Evolutionary conservation across 2,329 filamentous ascomycete species (phyloP).

Genomic region (Paraconiothyrium brasiliense): DNA sequence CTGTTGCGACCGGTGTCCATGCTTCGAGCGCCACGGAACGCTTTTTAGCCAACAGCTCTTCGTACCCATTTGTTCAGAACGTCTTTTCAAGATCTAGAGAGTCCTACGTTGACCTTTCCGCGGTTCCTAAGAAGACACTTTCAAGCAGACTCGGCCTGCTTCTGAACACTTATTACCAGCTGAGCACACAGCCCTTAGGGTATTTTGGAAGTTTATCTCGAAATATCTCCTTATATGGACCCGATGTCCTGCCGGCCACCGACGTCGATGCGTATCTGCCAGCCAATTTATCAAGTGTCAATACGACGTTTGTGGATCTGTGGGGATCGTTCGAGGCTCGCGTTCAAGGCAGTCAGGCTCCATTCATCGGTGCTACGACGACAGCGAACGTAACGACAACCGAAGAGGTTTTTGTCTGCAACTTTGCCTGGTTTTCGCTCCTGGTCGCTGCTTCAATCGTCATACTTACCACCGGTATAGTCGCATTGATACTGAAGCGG

Average conservation of each 20-base stretch:
- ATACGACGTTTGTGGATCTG: slow-evolving; percentile 11
- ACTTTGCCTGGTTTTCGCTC: slow-evolving; percentile 39
- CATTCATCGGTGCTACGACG: slow-evolving; percentile 42
- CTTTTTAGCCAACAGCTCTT: no score
- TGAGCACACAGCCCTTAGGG: slow-evolving; percentile 33
- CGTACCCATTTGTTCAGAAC: no score
- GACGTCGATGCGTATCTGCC: no score
- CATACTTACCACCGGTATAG: slow-evolving; percentile 31
- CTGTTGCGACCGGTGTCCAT: no score
- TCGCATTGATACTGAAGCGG: slow-evolving; percentile 35
- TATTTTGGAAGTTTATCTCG: slow-evolving; percentile 34
- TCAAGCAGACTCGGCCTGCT: slow-evolving; percentile 30
- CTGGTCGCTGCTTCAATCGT: slow-evolving; percentile 30
- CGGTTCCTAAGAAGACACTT: neutral
- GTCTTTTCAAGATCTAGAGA: no score
- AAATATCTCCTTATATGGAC: slow-evolving; percentile 38
- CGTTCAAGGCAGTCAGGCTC: slow-evolving; percentile 11
- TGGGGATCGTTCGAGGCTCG: slow-evolving; percentile 17
- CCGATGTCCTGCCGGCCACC: slow-evolving; percentile 26
- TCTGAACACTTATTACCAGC: slow-evolving; percentile 46
- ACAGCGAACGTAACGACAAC: slow-evolving; percentile 22
- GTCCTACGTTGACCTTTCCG: no score
- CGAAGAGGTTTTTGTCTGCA: slow-evolving; percentile 37
- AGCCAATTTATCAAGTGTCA: no score
- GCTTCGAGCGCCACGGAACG: no score